phyloP scores from a whole-genome alignment of 805 yeast species.

The Cyberlindnera euphorbiae region DNA sequence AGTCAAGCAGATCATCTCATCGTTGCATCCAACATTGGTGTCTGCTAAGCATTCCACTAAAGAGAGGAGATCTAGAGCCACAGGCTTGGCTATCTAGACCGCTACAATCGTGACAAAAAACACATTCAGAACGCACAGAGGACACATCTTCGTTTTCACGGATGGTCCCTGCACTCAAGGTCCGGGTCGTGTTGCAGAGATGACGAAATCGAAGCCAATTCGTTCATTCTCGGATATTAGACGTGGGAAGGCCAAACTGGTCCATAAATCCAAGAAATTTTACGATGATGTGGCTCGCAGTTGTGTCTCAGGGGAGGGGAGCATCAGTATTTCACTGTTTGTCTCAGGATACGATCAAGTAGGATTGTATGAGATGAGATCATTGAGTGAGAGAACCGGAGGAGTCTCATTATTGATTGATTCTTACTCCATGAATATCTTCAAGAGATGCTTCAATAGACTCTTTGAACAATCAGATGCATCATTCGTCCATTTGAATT shows the following conservation, averaged over 20 bases:
- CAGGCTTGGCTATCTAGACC: slow-evolving; percentile 81
- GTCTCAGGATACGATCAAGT: slow-evolving; percentile 93
- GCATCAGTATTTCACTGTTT: slow-evolving; percentile 32
- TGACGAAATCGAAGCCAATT: slow-evolving; percentile 82
- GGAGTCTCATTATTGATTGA: slow-evolving; percentile 82
- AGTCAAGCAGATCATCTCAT: slow-evolving; percentile 1
- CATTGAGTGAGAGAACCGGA: slow-evolving; percentile 75
- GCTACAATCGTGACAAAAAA: slow-evolving; percentile 70
- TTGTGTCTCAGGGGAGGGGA: slow-evolving; percentile 42
- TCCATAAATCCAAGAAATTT: slow-evolving; percentile 63
- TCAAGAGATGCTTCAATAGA: slow-evolving; percentile 81
- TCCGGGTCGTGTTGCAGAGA: slow-evolving; percentile 89
- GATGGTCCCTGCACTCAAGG: slow-evolving; percentile 93
- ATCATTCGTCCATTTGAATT: slow-evolving; percentile 48
- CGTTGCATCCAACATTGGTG: slow-evolving; percentile 3
- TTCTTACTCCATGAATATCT: slow-evolving; percentile 89
- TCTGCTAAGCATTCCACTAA: slow-evolving; percentile 56
- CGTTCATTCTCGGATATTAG: slow-evolving; percentile 95
- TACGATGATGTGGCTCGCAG: slow-evolving; percentile 56
- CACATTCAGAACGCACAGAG: slow-evolving; percentile 75
- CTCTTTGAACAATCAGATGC: slow-evolving; percentile 75
- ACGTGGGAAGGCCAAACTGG: slow-evolving; percentile 74
- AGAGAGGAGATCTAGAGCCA: slow-evolving; percentile 73
- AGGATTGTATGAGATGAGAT: slow-evolving; percentile 88
- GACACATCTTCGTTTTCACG: slow-evolving; percentile 80